Evolutionary conservation across 116 monocot species (phyloP).

Genomic region (Iris pallida): DNA sequence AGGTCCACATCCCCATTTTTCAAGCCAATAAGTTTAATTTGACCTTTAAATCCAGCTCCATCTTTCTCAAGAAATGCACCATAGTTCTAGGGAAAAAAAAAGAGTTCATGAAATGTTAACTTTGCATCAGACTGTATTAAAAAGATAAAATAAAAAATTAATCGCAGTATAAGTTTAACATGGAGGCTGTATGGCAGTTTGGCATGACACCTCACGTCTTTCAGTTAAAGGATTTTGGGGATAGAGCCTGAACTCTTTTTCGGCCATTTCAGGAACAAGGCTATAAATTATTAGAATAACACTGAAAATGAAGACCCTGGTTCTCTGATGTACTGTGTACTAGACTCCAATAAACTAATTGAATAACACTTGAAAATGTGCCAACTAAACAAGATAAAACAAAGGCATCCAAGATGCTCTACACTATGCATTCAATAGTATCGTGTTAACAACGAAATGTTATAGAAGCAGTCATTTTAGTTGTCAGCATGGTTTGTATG

Average conservation of each 20-base stretch:
- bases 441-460: neutral
- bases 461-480: neutral
- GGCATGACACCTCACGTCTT: too few relatives aligned
- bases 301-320: neutral
- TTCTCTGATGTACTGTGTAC: neutral
- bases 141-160: too few relatives aligned
- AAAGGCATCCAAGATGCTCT: too few relatives aligned
- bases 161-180: too few relatives aligned
- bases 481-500: too few relatives aligned
- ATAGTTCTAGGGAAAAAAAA: slow-evolving; percentile 51
- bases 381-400: neutral
- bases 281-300: neutral
- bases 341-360: neutral
- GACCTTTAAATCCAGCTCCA: slow-evolving; percentile 87
- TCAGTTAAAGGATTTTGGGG: neutral
- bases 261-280: neutral
- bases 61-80: slow-evolving; percentile 97
- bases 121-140: too few relatives aligned
- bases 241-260: neutral
- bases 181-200: too few relatives aligned
- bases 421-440: neutral
- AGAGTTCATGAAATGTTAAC: neutral
- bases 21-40: slow-evolving; percentile 58
- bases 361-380: neutral
- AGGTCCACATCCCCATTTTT: slow-evolving; percentile 62